Evolutionary conservation across 106 monocot species (phyloP), one percentile per base, ranked within the genome.

Genomic region (Dendrobium catenatum): DNA sequence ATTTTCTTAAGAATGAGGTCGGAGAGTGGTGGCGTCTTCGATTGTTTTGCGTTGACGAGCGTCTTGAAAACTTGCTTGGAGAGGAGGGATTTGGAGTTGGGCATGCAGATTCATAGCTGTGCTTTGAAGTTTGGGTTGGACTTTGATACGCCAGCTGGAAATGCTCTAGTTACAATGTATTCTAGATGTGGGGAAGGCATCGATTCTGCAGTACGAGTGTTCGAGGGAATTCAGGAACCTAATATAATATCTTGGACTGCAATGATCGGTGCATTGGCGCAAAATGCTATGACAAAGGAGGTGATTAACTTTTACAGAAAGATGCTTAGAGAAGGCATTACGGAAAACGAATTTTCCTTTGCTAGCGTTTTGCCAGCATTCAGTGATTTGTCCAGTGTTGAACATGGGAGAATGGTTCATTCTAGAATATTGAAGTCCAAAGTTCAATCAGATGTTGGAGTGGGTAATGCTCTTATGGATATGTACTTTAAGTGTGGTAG

Each of bases 401-500:
- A 88, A 29, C 80, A 49, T 5, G 94, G 91, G 6, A 88, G 86
- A 42, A 89, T 88, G 81, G 68, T 88, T 41, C 94, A 94, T 67
- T 79, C 80, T 2, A 86, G 91, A 80, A 81, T 88, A 33, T 9
- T 80, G 8, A 94, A 92, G 42, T 87, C 84, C 11, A 55, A 26
- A 9, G 80, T 77, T 80, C 77, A 61, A 10, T 75, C 64, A 0
- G 94, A 94, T 72, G 47, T 84, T 7, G 85, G 78, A 9, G 90
- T 92, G 33, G 79, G 84, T 1, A 94, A 94, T 84, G 89, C 91
- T 48, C 87, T 94, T 24, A 84, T 94, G 5, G 91, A 94, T 61
- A 90, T 92, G 94, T 94, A 94, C 64, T 94, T 90, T 80, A 94
- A 94, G 79, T 91, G 94, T 40, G 94, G 94, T 20, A 84, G 83